These are phyloP conservation scores for Ensete glaucum DNA, from an alignment of 176 grass and related monocot genomes.

Conservation along the genomic window DNA sequence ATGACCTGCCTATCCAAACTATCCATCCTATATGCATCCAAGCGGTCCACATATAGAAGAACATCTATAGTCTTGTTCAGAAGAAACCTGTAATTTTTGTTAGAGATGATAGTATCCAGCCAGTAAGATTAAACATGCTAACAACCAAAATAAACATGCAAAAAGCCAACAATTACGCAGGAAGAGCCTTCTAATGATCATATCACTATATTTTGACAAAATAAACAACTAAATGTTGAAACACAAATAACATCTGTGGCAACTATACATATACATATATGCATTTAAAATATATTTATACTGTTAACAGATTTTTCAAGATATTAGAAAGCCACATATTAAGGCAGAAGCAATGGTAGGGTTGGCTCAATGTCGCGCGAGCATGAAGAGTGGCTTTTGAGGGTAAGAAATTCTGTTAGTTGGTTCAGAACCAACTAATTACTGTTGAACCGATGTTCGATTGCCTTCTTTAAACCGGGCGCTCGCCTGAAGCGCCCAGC, in stretches of 20 bases:
- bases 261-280: background rate
- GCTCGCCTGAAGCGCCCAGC: too few relatives aligned
- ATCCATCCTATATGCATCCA: conserved; percentile 28
- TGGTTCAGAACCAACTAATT: too few relatives aligned
- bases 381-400: too few relatives aligned
- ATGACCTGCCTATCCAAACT: conserved; percentile 23
- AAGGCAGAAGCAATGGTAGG: too few relatives aligned
- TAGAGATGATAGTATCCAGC: background rate
- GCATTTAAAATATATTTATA: background rate
- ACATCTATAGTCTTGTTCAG: conserved; percentile 26
- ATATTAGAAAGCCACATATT: background rate
- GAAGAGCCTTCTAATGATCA: background rate
- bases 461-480: too few relatives aligned
- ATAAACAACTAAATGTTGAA: too few relatives aligned
- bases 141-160: background rate
- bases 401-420: too few relatives aligned
- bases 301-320: background rate
- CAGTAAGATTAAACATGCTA: background rate
- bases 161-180: background rate
- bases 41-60: conserved; percentile 23
- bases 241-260: too few relatives aligned
- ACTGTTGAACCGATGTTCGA: too few relatives aligned
- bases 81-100: conserved; percentile 17
- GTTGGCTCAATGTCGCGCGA: too few relatives aligned
- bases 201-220: too few relatives aligned